Conservation (phyloP, 2,329 filamentous ascomycete species). For the Neurospora sp. region DNA sequence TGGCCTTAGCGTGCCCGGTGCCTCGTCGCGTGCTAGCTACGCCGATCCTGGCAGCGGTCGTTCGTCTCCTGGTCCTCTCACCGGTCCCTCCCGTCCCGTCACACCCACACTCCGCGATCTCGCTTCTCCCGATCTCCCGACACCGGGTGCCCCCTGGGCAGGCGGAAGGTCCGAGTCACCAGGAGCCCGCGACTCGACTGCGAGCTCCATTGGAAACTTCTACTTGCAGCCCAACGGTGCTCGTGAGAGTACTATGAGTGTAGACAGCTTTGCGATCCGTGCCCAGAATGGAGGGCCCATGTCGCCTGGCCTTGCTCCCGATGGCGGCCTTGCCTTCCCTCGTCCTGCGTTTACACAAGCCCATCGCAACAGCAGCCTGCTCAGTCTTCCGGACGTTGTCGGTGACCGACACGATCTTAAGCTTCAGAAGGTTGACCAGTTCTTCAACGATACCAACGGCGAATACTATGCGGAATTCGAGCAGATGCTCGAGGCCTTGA, state of each 20-base stretch:
- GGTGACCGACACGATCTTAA: slow-evolving; percentile 22
- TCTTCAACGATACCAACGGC: slow-evolving; percentile 55
- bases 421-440: slow-evolving; percentile 56
- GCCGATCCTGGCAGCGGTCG: slow-evolving; percentile 11
- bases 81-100: slow-evolving; percentile 4
- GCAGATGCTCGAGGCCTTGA: slow-evolving; percentile 42
- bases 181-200: slow-evolving; percentile 10
- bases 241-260: slow-evolving; percentile 16
- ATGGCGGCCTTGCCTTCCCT: slow-evolving; percentile 13
- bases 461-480: slow-evolving; percentile 51
- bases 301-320: slow-evolving; percentile 11
- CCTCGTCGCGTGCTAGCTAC: slow-evolving; percentile 13
- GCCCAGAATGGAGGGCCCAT: slow-evolving; percentile 16
- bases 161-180: slow-evolving; percentile 11
- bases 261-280: slow-evolving; percentile 18
- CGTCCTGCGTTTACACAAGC: slow-evolving; percentile 10
- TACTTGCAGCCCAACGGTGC: slow-evolving; percentile 12
- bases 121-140: slow-evolving; percentile 12
- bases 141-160: slow-evolving; percentile 13
- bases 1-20: slow-evolving; percentile 4
- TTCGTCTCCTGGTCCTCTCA: slow-evolving; percentile 2
- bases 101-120: slow-evolving; percentile 5
- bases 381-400: slow-evolving; percentile 19
- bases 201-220: slow-evolving; percentile 12
- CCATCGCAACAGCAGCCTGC: slow-evolving; percentile 19